Evolutionary conservation across 2,329 filamentous ascomycete genomes (phyloP).

Genomic region (Aspergillus phoenicis): DNA sequence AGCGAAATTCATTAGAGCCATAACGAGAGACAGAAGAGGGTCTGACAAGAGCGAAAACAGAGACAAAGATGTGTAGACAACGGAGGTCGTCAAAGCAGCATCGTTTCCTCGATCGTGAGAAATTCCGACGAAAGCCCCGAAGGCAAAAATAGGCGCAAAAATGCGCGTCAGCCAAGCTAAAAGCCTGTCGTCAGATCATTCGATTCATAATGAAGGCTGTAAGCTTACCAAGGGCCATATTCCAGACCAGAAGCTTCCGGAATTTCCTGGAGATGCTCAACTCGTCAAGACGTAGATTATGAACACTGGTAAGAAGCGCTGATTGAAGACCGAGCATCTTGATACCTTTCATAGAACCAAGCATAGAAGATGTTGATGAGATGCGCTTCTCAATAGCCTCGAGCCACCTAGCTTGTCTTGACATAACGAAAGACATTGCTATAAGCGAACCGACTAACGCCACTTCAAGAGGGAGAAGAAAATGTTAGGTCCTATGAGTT

Average conservation of each 20-base stretch:
- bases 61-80: slow-evolving; percentile 51
- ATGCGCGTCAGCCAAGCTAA: slow-evolving; percentile 44
- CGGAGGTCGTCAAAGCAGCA: slow-evolving; percentile 42
- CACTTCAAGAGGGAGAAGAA: slow-evolving; percentile 23
- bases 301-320: slow-evolving; percentile 42
- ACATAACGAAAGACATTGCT: slow-evolving; percentile 40
- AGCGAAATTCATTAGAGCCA: slow-evolving; percentile 49
- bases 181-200: no score
- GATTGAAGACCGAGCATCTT: slow-evolving; percentile 54
- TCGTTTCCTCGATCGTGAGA: slow-evolving; percentile 37
- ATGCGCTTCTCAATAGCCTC: slow-evolving; percentile 54
- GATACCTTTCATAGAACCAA: slow-evolving; percentile 55
- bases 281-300: slow-evolving; percentile 45
- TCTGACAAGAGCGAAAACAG: slow-evolving; percentile 52
- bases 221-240: slow-evolving; percentile 41
- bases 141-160: slow-evolving; percentile 50
- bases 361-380: slow-evolving; percentile 51
- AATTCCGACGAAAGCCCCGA: slow-evolving; percentile 48
- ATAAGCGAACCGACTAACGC: slow-evolving; percentile 41
- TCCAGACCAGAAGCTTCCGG: slow-evolving; percentile 45
- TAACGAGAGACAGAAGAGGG: slow-evolving; percentile 50
- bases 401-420: slow-evolving; percentile 52
- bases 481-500: not conserved
- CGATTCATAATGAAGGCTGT: not conserved
- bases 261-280: slow-evolving; percentile 46